phyloP scores from a whole-genome alignment of 768 basidiomycete genomes.

The Boletus bicolor region DNA sequence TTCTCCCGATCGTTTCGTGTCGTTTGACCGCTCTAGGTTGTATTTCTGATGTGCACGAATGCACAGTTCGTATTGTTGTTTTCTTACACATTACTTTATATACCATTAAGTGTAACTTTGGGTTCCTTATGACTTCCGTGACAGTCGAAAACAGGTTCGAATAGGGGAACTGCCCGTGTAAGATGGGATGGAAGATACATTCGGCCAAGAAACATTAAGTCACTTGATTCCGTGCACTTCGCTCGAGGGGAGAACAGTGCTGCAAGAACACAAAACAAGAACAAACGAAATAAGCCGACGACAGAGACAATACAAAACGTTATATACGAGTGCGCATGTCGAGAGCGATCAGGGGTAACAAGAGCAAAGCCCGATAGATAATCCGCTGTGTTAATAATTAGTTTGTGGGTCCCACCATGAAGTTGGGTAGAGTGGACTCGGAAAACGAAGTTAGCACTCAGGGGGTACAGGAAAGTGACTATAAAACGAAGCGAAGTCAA shows the following conservation, averaged over 20 bases:
- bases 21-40: conserved; percentile 11
- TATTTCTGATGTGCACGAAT: conserved; percentile 4
- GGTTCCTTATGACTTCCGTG: not conserved
- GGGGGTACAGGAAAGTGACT: conserved; percentile 9
- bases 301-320: conserved; percentile 34
- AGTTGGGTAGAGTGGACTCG: conserved; percentile 16
- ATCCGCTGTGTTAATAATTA: conserved; percentile 29
- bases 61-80: not conserved
- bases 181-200: conserved; percentile 7
- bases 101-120: conserved; percentile 8
- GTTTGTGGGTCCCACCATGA: conserved; percentile 24
- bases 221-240: conserved; percentile 9
- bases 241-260: conserved; percentile 1
- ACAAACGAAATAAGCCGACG: conserved; percentile 26
- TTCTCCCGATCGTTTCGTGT: not conserved
- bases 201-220: conserved; percentile 11
- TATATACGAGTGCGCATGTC: conserved; percentile 34
- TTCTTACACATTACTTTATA: conserved; percentile 5
- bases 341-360: conserved; percentile 38
- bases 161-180: not conserved
- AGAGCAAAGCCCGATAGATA: conserved; percentile 31
- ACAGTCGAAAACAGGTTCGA: not conserved
- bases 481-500: conserved; percentile 29
- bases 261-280: conserved; percentile 31
- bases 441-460: conserved; percentile 16